These are phyloP conservation scores for Ilyonectria sp. DNA, from an alignment of 2,329 filamentous ascomycete species.

Conservation along the genomic window DNA sequence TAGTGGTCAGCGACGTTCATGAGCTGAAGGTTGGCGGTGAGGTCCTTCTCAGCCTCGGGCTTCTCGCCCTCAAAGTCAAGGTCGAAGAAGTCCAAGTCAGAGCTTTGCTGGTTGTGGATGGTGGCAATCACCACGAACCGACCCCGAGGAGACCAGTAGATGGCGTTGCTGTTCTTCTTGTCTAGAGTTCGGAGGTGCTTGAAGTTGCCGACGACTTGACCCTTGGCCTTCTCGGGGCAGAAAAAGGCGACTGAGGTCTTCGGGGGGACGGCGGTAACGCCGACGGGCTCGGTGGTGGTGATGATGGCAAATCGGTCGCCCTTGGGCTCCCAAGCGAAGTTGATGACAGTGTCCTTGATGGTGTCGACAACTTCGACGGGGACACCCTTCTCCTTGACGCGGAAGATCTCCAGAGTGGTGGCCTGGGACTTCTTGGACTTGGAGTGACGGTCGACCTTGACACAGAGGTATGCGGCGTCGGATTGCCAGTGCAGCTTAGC, in stretches of 20 bases:
- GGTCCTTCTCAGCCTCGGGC: slow-evolving; percentile 91
- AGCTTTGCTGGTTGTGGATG: slow-evolving; percentile 92
- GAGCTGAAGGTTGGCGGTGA: slow-evolving; percentile 93
- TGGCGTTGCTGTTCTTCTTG: slow-evolving; percentile 99
- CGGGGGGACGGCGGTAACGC: slow-evolving; percentile 85
- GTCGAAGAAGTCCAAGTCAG: slow-evolving; percentile 97
- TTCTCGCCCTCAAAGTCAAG: slow-evolving; percentile 98
- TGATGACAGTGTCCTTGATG: slow-evolving; percentile 98
- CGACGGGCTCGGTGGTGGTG: slow-evolving; percentile 88
- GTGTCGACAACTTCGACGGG: slow-evolving; percentile 98
- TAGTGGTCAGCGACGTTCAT: slow-evolving; percentile 97
- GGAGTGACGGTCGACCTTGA: slow-evolving; percentile 98
- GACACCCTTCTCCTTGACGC: slow-evolving; percentile 96
- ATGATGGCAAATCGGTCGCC: slow-evolving; percentile 98
- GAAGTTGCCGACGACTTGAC: slow-evolving; percentile 87
- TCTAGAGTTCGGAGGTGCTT: slow-evolving; percentile 95
- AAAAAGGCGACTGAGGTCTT: slow-evolving; percentile 98
- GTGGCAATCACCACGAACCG: slow-evolving; percentile 96
- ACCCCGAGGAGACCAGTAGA: slow-evolving; percentile 98
- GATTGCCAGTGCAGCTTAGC: slow-evolving; percentile 99
- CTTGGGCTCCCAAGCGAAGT: slow-evolving; percentile 99
- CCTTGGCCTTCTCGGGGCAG: slow-evolving; percentile 95
- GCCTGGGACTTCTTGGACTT: slow-evolving; percentile 99
- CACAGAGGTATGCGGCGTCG: slow-evolving; percentile 92
- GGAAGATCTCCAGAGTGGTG: slow-evolving; percentile 98